Evolutionary conservation across 2,329 filamentous ascomycete species (phyloP).

Genomic region (Venturia carpophila): DNA sequence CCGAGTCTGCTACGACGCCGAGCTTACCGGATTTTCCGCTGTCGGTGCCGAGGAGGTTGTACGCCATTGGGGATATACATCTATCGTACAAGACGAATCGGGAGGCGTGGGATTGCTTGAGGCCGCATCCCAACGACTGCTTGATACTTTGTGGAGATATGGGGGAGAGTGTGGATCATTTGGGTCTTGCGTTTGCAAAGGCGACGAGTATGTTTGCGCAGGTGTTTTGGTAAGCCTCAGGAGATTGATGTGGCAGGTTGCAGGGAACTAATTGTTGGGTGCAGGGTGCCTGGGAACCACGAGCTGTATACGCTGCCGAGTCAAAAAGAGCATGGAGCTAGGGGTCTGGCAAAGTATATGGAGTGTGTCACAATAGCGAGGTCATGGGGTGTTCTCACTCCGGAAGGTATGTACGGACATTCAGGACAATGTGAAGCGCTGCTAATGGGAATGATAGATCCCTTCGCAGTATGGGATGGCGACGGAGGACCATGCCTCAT

Average conservation of each 20-base stretch:
- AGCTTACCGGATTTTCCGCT: slow-evolving; percentile 1
- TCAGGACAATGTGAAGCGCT: neutral
- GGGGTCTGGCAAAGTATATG: slow-evolving; percentile 48
- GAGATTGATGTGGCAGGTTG: slow-evolving; percentile 38
- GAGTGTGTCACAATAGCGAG: slow-evolving; percentile 48
- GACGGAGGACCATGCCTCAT: slow-evolving; percentile 43
- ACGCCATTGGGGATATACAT: slow-evolving; percentile 41
- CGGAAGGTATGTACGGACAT: slow-evolving; percentile 22
- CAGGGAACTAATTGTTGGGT: slow-evolving; percentile 42
- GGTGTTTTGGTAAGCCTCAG: slow-evolving; percentile 44
- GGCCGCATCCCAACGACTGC: slow-evolving; percentile 35
- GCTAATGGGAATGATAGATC: slow-evolving; percentile 37
- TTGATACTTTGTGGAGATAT: slow-evolving; percentile 40
- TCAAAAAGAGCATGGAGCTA: slow-evolving; percentile 28
- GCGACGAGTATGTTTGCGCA: slow-evolving; percentile 37
- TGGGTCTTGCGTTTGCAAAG: slow-evolving; percentile 30
- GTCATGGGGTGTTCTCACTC: slow-evolving; percentile 46
- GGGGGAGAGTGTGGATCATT: slow-evolving; percentile 30
- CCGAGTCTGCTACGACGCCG: slow-evolving; percentile 2
- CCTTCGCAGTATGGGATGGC: slow-evolving; percentile 47
- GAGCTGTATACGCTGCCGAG: slow-evolving; percentile 48
- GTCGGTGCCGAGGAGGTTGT: slow-evolving; percentile 26
- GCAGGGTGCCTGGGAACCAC: slow-evolving; percentile 45
- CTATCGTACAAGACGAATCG: slow-evolving; percentile 40
- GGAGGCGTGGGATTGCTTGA: slow-evolving; percentile 36